Base-by-base conservation (phyloP, 2,329 filamentous ascomycete genomes). In the Diatrype stigma region DNA sequence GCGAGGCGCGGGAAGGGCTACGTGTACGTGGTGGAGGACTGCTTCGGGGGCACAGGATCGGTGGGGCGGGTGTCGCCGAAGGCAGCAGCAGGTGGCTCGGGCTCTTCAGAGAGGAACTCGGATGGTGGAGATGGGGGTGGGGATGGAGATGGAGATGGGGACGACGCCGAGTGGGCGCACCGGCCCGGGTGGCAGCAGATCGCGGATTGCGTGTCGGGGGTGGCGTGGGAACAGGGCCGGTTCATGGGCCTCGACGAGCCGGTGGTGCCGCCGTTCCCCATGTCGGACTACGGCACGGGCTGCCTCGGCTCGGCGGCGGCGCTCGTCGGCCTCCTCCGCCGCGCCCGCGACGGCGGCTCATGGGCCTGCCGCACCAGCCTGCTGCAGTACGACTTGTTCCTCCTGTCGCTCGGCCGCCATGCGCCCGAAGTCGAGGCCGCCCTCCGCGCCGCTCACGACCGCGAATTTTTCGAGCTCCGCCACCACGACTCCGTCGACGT, bases 1-100 rank as follows among this genome's bases (percentile, higher is more conserved):
- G 70, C 74, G 51, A 67, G 73, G 51, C 75, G 84, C 17, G 76
- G 79, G 3, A 82, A 78, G 60, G 86, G 85, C 1, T 79, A 85
- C 32, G 75, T 89, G 6, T 87, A 87, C 59, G 82, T 88, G 7
- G 78, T 80, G 32, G 86, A 90, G 65, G 84, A 89, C 63, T 89
- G 86, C 63, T 89, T 89, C 58, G 86, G 86, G 1, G 82, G 80
- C 32, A 70, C 77, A 28, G 80, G 78, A 37, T 4, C 34, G 12
- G 34, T 37, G 6, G 12, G n/a, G n/a, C n/a, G n/a, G n/a, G n/a
- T n/a, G n/a, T n/a, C n/a, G n/a, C n/a, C n/a, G n/a, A n/a, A n/a
- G n/a, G n/a, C 16, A 12, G 26, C 26, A 30, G 26, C 26, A 10
- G 26, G 10, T 5, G 26, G 26, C 6, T 30, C 26, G 10, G 26